Conservation (phyloP, 2,329 filamentous ascomycete genomes). For the Pseudocercospora crystallina region DNA sequence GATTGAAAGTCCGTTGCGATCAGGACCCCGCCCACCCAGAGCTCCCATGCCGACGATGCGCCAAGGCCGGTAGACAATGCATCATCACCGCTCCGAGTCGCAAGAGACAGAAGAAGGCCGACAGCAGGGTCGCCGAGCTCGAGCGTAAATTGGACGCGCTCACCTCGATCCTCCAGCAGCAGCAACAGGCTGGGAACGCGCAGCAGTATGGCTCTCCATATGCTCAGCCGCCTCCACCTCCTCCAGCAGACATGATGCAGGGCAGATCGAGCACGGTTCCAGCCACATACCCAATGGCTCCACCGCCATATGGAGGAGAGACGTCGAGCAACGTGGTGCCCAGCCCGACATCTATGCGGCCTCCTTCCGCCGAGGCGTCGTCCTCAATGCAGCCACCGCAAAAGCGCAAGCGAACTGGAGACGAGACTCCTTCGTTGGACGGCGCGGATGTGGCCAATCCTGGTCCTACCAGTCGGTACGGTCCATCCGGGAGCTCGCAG, state of each 20-base stretch:
- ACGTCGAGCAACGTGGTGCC: not conserved
- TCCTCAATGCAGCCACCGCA: constrained; percentile 22
- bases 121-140: constrained; percentile 82
- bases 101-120: constrained; percentile 89
- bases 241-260: constrained; percentile 19
- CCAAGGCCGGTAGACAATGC: constrained; percentile 75
- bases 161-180: constrained; percentile 73
- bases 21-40: constrained; percentile 64
- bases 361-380: constrained; percentile 1
- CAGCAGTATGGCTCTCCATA: constrained; percentile 15
- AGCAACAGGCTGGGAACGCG: constrained; percentile 28
- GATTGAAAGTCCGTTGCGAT: constrained; percentile 73
- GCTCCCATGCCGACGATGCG: constrained; percentile 64
- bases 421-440: constrained; percentile 9
- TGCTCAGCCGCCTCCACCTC: constrained; percentile 12
- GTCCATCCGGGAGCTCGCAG: not conserved
- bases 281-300: too few species aligned
- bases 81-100: constrained; percentile 71
- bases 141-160: constrained; percentile 91
- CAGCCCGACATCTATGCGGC: not conserved
- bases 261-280: not conserved
- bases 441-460: not conserved
- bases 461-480: not conserved
- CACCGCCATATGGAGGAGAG: too few species aligned
- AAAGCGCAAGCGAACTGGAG: constrained; percentile 29